phyloP scores from a whole-genome alignment of 805 yeast genomes.

The Candida parachauliodes region DNA sequence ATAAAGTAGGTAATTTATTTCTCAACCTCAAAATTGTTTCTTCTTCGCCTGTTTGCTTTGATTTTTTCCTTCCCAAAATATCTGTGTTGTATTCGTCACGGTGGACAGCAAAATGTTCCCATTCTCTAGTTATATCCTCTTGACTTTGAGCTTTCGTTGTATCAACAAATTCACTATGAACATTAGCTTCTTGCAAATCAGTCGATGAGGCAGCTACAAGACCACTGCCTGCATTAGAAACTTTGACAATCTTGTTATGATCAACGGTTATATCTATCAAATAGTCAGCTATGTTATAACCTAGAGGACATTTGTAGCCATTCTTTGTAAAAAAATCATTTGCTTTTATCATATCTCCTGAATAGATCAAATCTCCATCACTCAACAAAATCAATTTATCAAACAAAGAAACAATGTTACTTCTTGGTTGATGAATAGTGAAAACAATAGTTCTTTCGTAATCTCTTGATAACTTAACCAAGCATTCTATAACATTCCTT shows the following conservation, averaged over 20 bases:
- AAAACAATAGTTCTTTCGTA: constrained; percentile 85
- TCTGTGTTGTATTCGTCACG: constrained; percentile 58
- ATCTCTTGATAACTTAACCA: constrained; percentile 74
- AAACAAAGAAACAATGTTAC: constrained; percentile 89
- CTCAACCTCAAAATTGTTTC: constrained; percentile 20
- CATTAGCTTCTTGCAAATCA: constrained; percentile 15
- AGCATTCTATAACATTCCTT: constrained; percentile 79
- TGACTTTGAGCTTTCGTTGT: constrained; percentile 20
- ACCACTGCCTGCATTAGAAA: constrained; percentile 14
- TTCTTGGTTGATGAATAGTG: constrained; percentile 96
- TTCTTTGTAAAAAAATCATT: constrained; percentile 68
- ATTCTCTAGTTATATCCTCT: constrained; percentile 67
- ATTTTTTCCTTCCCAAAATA: constrained; percentile 12
- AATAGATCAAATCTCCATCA: constrained; percentile 80
- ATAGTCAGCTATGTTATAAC: constrained; percentile 92
- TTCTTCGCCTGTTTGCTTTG: constrained; percentile 18
- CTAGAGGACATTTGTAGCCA: constrained; percentile 82
- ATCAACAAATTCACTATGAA: constrained; percentile 28
- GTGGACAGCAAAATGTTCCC: constrained; percentile 84
- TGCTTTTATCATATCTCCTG: constrained; percentile 78
- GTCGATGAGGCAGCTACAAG: constrained; percentile 9
- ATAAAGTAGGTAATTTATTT: constrained; percentile 31
- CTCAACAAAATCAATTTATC: constrained; percentile 79
- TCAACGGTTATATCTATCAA: constrained; percentile 87
- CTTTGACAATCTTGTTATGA: constrained; percentile 32